These are phyloP conservation scores for Salix koriyanagi DNA, from an alignment of 345 rosid genomes.

Conservation along the genomic window DNA sequence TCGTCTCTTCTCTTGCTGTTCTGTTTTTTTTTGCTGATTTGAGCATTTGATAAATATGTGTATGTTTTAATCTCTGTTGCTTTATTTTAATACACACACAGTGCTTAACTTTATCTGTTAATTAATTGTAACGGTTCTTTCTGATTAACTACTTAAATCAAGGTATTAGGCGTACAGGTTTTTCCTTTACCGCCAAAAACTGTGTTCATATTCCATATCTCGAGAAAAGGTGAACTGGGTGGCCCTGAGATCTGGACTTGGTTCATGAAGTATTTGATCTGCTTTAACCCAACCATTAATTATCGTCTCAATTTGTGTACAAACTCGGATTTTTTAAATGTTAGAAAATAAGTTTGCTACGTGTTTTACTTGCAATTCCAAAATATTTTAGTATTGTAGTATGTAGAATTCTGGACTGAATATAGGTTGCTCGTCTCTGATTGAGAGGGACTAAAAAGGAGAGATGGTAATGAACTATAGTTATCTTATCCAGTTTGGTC, in stretches of 20 bases:
- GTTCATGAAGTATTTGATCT: background rate
- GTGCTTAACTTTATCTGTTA: background rate
- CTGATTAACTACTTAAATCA: background rate
- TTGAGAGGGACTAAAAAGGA: background rate
- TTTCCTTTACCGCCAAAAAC: background rate
- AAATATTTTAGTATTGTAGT: background rate
- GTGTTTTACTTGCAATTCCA: background rate
- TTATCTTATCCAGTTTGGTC: background rate
- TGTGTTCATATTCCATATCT: background rate
- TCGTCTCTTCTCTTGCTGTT: background rate
- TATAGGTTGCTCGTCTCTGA: background rate
- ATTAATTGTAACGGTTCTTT: background rate
- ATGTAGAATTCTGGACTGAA: background rate
- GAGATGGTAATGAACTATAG: background rate
- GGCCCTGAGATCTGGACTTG: background rate
- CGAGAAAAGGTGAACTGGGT: background rate
- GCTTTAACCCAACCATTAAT: background rate
- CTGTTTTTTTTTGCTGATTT: background rate
- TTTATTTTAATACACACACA: background rate
- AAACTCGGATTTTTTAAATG: background rate
- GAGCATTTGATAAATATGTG: conserved; percentile 3
- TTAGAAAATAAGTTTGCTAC: background rate
- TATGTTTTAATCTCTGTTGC: background rate
- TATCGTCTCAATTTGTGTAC: background rate
- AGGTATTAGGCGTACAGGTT: background rate